phyloP scores from a whole-genome alignment of 345 rosid genomes.

The Cardamine chenopodiifolia region DNA sequence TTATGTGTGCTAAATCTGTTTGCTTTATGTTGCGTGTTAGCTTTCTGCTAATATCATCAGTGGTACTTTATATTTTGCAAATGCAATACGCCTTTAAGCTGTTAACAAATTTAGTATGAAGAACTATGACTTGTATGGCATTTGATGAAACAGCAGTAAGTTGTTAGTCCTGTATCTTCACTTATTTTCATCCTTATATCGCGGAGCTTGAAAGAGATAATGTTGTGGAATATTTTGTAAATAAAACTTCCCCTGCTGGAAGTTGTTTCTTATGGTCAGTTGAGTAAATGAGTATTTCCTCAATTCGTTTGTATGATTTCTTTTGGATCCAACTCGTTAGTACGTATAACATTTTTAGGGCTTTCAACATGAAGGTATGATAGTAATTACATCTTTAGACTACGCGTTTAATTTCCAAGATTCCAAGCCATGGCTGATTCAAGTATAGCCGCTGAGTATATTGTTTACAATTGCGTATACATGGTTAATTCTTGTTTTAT shows the following conservation, averaged over 20 bases:
- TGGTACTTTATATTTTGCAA: conserved; percentile 47
- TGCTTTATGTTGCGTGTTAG: neutral
- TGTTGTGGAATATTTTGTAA: neutral
- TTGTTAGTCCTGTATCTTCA: conserved; percentile 31
- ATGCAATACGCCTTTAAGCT: conserved; percentile 76
- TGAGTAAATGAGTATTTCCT: neutral
- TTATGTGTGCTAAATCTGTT: conserved; percentile 18
- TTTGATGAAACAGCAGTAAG: conserved; percentile 77
- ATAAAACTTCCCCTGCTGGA: conserved; percentile 63
- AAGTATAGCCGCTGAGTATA: conserved; percentile 45
- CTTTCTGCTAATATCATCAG: conserved; percentile 2
- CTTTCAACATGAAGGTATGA: conserved; percentile 46
- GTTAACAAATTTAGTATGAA: conserved; percentile 65
- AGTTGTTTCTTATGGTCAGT: conserved; percentile 62
- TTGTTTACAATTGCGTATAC: neutral
- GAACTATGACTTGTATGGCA: conserved; percentile 69
- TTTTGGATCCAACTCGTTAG: conserved; percentile 23
- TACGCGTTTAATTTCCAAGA: conserved; percentile 45
- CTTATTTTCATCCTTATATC: neutral
- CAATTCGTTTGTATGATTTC: neutral
- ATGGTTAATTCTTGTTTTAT: conserved; percentile 4
- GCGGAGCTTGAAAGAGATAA: neutral
- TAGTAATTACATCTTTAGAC: conserved; percentile 43
- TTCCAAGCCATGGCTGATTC: conserved; percentile 59
- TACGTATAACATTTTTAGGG: conserved; percentile 39